Base-by-base conservation (phyloP, 2,329 filamentous ascomycete genomes). In the Catunica adiposa region DNA sequence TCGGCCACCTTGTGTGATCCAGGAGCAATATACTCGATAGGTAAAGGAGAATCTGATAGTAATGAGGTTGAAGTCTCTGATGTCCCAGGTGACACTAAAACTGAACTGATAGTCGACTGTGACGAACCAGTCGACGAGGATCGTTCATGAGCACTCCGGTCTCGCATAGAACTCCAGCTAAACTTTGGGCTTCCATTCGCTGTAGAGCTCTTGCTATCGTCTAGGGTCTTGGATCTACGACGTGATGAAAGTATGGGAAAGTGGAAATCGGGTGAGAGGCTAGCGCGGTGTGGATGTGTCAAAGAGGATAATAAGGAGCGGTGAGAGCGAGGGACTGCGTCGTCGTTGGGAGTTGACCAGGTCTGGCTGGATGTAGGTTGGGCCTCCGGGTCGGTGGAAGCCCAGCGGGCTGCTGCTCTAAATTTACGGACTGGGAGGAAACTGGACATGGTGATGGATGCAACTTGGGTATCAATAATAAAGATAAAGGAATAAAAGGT, bases 231-330 rank as follows among this genome's bases (percentile, higher is more conserved):
- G 26, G 53, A 38, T 17, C 23, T 34, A 29, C 53, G 44, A 17
- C 38, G 31, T 17, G 25, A 34, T 34, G 52, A 40, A 25, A 53
- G 26, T 9, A 42, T 44, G 25, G 56, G 56, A 38, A 58, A 53
- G n/a, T 55, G 56, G 23, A 58, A 37, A 47, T 58, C 56, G 20
- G 40, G 14, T 23, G 53, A 55, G 26, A 46, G 48, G 31, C 56
- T 53, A 20, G 25, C 29, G 50, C 1, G 42, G 51, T 3, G 23
- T 15, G 25, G 38, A 15, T 42, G 38, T 17, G 53, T 38, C 22
- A 46, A 25, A 22, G 54, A 51, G 23, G 50, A 22, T 14, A 51
- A 34, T 15, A 51, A 5, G 26, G 50, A 52, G 14, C 50, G 50
- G 53, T 55, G 53, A 50, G 40, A 55, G 17, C 56, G 56, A 2